A percentile compares a stretch with the other conserved stretches of the same genome.
phyloP scores from a whole-genome alignment of 257 asterid genomes.

The Solanum appendiculatum region DNA sequence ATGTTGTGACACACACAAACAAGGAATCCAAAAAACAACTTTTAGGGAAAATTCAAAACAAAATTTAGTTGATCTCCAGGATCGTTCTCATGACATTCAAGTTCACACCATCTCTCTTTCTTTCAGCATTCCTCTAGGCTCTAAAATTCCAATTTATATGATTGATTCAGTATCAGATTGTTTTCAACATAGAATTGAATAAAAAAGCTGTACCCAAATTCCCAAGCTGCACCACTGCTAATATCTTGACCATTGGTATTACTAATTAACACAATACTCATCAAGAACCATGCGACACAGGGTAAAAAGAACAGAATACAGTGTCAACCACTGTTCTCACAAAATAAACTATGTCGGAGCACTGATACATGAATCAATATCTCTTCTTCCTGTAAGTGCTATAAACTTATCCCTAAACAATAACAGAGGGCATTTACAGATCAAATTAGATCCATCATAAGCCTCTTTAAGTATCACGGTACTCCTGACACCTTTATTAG shows the following conservation, averaged over 20 bases:
- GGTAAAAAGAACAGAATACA: not conserved
- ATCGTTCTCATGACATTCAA: not conserved
- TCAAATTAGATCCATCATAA: conserved; percentile 58
- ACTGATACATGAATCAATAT: conserved; percentile 14
- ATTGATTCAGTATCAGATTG: not conserved
- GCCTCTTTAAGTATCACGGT: conserved; percentile 78
- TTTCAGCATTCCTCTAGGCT: not conserved
- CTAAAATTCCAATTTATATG: not conserved
- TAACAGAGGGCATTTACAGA: conserved; percentile 55
- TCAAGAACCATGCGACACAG: not conserved
- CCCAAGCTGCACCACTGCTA: not conserved
- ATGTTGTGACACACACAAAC: not conserved
- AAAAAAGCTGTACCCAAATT: not conserved
- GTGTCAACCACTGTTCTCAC: not conserved
- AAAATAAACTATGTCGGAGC: not conserved
- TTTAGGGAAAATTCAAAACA: not conserved
- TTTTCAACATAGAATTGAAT: not conserved
- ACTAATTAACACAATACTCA: not conserved
- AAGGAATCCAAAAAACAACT: not conserved
- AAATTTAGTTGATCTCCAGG: not conserved
- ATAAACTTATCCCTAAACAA: conserved; percentile 47
- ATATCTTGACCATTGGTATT: not conserved
- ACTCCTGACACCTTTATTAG: conserved; percentile 80
- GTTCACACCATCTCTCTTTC: not conserved
- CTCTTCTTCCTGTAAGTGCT: conserved; percentile 54